Evolutionary conservation across 768 basidiomycete species (phyloP).

Genomic region (Tephrocybe sp.): DNA sequence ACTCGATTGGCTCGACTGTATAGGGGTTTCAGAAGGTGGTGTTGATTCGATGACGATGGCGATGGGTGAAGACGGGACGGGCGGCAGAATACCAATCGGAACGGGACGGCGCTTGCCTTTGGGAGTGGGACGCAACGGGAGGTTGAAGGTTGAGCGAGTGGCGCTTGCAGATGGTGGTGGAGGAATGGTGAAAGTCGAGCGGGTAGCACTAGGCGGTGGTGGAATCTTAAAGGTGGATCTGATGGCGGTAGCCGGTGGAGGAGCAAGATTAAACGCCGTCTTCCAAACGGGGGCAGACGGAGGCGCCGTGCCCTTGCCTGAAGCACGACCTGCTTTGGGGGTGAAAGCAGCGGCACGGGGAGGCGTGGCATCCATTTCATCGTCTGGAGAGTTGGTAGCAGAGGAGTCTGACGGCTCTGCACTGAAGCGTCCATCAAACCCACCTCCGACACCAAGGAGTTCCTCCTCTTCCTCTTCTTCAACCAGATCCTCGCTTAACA

Average conservation of each 20-base stretch:
- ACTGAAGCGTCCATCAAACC: conserved; percentile 47
- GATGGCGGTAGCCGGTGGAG: conserved; percentile 52
- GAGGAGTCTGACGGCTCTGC: conserved; percentile 38
- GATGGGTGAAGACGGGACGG: conserved; percentile 75
- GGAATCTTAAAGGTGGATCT: conserved; percentile 50
- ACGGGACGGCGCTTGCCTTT: conserved; percentile 63
- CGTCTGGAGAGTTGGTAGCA: conserved; percentile 45
- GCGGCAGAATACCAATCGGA: conserved; percentile 60
- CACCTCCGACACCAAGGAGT: conserved; percentile 66
- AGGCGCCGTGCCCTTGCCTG: conserved; percentile 36
- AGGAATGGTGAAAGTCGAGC: conserved; percentile 52
- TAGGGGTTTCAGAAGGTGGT: conserved; percentile 13
- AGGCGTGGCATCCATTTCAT: conserved; percentile 33
- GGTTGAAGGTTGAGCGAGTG: conserved; percentile 27
- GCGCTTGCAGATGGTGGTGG: conserved; percentile 48
- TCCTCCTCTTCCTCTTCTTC: conserved; percentile 82
- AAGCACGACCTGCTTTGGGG: conserved; percentile 25
- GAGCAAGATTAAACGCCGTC: conserved; percentile 54
- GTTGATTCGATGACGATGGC: conserved; percentile 42
- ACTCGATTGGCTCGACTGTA: conserved; percentile 5
- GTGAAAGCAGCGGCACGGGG: conserved; percentile 23
- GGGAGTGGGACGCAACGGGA: conserved; percentile 16
- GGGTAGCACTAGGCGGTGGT: conserved; percentile 42
- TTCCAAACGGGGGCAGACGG: conserved; percentile 61
- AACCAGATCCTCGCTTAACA: conserved; percentile 77